Evolutionary conservation across 2,329 filamentous ascomycete genomes (phyloP).

Genomic region (Capronia coronata): DNA sequence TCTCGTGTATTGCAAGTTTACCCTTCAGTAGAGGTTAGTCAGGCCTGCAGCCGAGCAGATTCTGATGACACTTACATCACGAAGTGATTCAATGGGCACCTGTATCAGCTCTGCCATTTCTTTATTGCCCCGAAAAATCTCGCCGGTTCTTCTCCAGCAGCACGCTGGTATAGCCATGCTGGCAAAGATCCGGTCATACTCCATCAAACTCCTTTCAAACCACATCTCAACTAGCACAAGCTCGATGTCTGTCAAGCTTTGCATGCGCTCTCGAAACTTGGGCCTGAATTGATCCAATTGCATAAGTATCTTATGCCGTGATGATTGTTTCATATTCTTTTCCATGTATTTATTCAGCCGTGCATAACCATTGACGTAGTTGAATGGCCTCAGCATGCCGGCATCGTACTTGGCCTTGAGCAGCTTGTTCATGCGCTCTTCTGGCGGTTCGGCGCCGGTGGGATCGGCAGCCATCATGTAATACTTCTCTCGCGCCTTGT

Average conservation of each 20-base stretch:
- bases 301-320: conserved; percentile 83
- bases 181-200: conserved; percentile 96
- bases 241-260: conserved; percentile 86
- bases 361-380: conserved; percentile 95
- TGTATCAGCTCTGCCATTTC: conserved; percentile 97
- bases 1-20: conserved; percentile 89
- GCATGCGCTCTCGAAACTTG: conserved; percentile 92
- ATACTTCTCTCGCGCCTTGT: conserved; percentile 71
- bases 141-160: conserved; percentile 91
- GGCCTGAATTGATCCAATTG: conserved; percentile 90
- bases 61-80: conserved; percentile 65
- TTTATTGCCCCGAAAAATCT: conserved; percentile 95
- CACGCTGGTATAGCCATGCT: conserved; percentile 98
- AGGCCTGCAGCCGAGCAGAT: not conserved
- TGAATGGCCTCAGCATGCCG: conserved; percentile 90
- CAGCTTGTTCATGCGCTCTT: conserved; percentile 91
- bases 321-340: conserved; percentile 70
- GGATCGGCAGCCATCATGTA: conserved; percentile 96
- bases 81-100: conserved; percentile 79
- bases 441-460: conserved; percentile 74
- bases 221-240: conserved; percentile 96
- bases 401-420: conserved; percentile 95
- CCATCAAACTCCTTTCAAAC: conserved; percentile 95
- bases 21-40: conserved; percentile 51
- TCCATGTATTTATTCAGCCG: conserved; percentile 88